Conservation (phyloP, 2,329 filamentous ascomycete genomes). For the Rugonectria rugulosa region DNA sequence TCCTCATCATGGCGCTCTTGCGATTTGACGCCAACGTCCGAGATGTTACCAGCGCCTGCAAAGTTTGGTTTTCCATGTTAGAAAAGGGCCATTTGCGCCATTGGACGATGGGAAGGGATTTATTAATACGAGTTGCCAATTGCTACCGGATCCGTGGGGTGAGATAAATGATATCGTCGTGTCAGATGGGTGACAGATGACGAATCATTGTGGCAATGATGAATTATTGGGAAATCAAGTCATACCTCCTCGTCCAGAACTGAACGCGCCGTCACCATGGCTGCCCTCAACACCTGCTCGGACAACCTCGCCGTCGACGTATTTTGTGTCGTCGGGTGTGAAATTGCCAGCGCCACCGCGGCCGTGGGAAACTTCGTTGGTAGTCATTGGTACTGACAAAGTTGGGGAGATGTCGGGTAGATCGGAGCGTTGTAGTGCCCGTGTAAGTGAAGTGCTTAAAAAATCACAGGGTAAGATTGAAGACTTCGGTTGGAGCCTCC, state of each 20-base stretch:
- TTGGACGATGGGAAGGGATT: not conserved
- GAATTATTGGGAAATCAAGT: slow-evolving; percentile 8
- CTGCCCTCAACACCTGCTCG: slow-evolving; percentile 61
- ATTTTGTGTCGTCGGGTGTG: slow-evolving; percentile 62
- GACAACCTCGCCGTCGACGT: slow-evolving; percentile 69
- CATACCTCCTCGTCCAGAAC: slow-evolving; percentile 66
- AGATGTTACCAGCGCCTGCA: slow-evolving; percentile 66
- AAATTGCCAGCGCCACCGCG: slow-evolving; percentile 70
- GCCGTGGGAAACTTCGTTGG: slow-evolving; percentile 64
- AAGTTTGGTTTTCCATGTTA: slow-evolving; percentile 16
- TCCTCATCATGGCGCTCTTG: slow-evolving; percentile 58
- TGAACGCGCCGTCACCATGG: slow-evolving; percentile 66
- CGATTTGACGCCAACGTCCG: slow-evolving; percentile 52
- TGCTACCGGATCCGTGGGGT: slow-evolving; percentile 6
- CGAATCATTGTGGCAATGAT: not conserved
- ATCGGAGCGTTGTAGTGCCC: not conserved
- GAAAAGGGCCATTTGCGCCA: not conserved
- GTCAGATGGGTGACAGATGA: slow-evolving; percentile 6
- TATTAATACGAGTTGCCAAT: not conserved
- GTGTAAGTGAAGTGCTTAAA: slow-evolving; percentile 1
- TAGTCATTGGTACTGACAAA: slow-evolving; percentile 39
- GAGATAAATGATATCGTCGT: not conserved
- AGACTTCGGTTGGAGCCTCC: slow-evolving; percentile 21
- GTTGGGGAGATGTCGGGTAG: not conserved
- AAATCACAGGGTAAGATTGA: slow-evolving; percentile 9